Percentiles rank a stretch among this genome's conserved stretches.
phyloP scores from a whole-genome alignment of 2,329 filamentous ascomycete species.

The Grosmannia serpens region DNA sequence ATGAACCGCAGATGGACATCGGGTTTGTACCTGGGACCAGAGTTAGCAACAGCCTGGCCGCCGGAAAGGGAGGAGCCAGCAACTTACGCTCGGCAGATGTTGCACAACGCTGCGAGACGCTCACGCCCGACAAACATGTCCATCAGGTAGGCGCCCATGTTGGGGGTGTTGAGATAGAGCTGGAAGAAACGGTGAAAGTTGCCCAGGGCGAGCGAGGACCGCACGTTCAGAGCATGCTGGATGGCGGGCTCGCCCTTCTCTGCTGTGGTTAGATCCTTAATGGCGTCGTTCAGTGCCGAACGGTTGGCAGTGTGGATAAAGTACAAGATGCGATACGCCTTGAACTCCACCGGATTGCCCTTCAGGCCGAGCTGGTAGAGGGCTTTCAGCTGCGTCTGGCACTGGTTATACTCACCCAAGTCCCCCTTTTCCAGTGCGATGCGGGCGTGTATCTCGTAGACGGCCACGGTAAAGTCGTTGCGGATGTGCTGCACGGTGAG shows the following conservation, averaged over 20 bases:
- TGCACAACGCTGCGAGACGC: slow-evolving; percentile 78
- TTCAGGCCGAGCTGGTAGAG: slow-evolving; percentile 80
- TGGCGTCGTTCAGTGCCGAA: slow-evolving; percentile 92
- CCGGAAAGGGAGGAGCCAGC: neutral
- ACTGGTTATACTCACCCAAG: slow-evolving; percentile 99
- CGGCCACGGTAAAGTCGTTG: slow-evolving; percentile 89
- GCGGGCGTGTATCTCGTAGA: slow-evolving; percentile 94
- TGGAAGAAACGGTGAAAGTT: slow-evolving; percentile 99
- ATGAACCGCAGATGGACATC: slow-evolving; percentile 83
- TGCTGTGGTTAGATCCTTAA: slow-evolving; percentile 97
- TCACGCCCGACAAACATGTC: slow-evolving; percentile 97
- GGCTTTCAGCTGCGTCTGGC: slow-evolving; percentile 91
- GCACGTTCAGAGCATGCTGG: slow-evolving; percentile 83
- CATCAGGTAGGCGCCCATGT: slow-evolving; percentile 97
- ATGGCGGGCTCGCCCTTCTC: slow-evolving; percentile 79
- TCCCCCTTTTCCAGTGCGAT: slow-evolving; percentile 98
- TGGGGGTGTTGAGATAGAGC: slow-evolving; percentile 84
- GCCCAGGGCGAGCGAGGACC: slow-evolving; percentile 80
- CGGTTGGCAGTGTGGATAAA: slow-evolving; percentile 98
- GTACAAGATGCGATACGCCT: slow-evolving; percentile 98
- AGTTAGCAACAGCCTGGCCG: neutral
- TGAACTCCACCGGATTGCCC: slow-evolving; percentile 89
- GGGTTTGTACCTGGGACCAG: slow-evolving; percentile 65
- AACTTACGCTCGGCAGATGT: slow-evolving; percentile 92
- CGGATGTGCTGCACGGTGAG: slow-evolving; percentile 95